Percentiles rank a stretch among this genome's conserved stretches.
Conservation (phyloP, 495 filamentous ascomycete genomes). For the Podospora anserina region DNA sequence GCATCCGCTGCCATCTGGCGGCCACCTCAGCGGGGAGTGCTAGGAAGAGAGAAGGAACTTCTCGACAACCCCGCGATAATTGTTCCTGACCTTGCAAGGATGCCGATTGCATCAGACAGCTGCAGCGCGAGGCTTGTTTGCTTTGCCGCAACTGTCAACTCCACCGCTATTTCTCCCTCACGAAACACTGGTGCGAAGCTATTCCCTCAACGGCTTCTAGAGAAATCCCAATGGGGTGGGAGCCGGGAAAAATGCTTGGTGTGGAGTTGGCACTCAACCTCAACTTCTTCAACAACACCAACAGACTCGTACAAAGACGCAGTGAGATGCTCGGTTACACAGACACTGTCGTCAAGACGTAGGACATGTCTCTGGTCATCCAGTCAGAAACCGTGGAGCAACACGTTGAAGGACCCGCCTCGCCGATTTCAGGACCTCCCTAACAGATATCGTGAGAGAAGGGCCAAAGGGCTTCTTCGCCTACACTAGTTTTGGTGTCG, state of each 20-base stretch:
- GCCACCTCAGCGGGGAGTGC: neutral
- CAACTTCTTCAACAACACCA: neutral
- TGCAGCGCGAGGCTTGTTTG: conserved; percentile 1
- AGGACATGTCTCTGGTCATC: neutral
- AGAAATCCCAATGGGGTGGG: neutral
- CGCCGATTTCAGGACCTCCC: neutral
- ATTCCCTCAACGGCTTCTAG: neutral
- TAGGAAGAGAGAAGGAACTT: neutral
- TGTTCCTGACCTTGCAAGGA: neutral
- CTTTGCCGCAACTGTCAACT: neutral
- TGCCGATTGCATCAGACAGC: conserved; percentile 2
- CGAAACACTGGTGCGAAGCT: neutral
- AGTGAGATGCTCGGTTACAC: neutral
- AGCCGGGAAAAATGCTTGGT: neutral
- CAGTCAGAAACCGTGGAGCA: neutral
- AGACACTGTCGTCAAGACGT: neutral
- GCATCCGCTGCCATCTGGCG: neutral
- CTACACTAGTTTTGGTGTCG: conserved; percentile 2
- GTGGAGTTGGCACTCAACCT: neutral
- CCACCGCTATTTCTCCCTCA: neutral
- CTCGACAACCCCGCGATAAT: conserved; percentile 14
- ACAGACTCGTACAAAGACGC: neutral
- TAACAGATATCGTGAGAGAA: neutral
- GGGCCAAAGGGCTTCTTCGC: too few relatives aligned
- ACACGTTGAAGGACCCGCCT: neutral